Base-by-base conservation (phyloP, 768 basidiomycete species). In the Pisolithus albus region DNA sequence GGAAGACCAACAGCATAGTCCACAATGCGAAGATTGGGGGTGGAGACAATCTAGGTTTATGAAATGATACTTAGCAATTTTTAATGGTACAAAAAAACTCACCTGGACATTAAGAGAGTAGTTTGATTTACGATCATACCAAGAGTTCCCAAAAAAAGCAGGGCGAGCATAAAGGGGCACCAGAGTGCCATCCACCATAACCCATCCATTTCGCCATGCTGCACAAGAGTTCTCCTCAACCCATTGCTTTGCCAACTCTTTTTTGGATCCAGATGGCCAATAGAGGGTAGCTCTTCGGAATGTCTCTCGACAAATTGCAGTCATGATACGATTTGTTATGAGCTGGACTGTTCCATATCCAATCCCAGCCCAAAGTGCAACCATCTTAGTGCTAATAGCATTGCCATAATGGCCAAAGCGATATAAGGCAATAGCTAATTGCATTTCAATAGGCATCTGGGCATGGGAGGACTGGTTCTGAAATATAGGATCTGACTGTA, bases 331-430 rank as follows among this genome's bases (percentile, higher is more conserved):
- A 28, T 28, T 28, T 28, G 28, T 28, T 28, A 28, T 9, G 9
- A 28, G 28, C 28, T 5, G 4, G 28, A 73, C 65, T 5, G 66
- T 67, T 0, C 73, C 72, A 37, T 63, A 61, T 0, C 61, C 61
- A 30, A 63, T 16, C 0, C 75, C 74, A 9, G 72, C 63, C 75
- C 73, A 75, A 11, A 61, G 53, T 1, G 70, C 67, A 9, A 75
- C 67, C 11, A 60, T 44, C 28, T 63, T 53, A 5, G 69, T 37
- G 11, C 59, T 51, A 2, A 67, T 64, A 16, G 65, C 70, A 68
- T 75, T 77, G 13, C 75, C 72, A 58, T 61, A 59, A 47, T 73
- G 72, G n/a, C n/a, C n/a, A n/a, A n/a, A n/a, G n/a, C n/a, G n/a
- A n/a, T n/a, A n/a, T n/a, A n/a, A n/a, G n/a, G n/a, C n/a, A n/a